Percentiles rank a stretch among this genome's conserved stretches.
Evolutionary conservation across 148 eudicot genomes (phyloP).

Genomic region (Bassia scoparia): DNA sequence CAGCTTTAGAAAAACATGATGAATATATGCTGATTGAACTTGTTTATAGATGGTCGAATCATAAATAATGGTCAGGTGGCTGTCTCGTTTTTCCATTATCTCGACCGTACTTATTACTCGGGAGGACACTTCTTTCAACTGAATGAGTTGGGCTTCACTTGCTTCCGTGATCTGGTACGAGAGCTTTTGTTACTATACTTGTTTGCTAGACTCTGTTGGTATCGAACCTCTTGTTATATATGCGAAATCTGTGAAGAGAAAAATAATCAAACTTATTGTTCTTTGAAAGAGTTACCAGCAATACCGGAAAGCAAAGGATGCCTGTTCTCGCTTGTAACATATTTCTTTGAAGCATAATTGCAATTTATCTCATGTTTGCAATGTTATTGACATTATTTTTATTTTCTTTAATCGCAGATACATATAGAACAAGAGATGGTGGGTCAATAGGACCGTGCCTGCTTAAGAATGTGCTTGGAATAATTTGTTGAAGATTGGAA

Average conservation of each 20-base stretch:
- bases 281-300: slow-evolving; percentile 48
- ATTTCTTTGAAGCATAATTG: not conserved
- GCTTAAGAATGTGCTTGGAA: slow-evolving; percentile 56
- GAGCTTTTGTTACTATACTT: no score
- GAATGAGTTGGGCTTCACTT: slow-evolving; percentile 30
- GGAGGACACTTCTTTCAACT: slow-evolving; percentile 33
- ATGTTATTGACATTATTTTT: not conserved
- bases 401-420: slow-evolving; percentile 44
- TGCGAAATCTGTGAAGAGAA: not conserved
- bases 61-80: slow-evolving; percentile 45
- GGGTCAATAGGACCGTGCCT: slow-evolving; percentile 63
- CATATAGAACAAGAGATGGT: slow-evolving; percentile 66
- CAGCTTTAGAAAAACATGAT: slow-evolving; percentile 39
- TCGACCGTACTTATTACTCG: slow-evolving; percentile 37
- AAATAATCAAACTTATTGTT: not conserved
- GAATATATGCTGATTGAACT: slow-evolving; percentile 42
- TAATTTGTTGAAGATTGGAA: slow-evolving; percentile 62
- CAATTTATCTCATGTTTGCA: not conserved
- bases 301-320: slow-evolving; percentile 49
- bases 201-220: not conserved
- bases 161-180: slow-evolving; percentile 40
- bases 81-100: slow-evolving; percentile 37
- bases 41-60: slow-evolving; percentile 39
- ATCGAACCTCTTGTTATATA: not conserved
- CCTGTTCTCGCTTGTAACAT: slow-evolving; percentile 56